Evolutionary conservation across 2,329 filamentous ascomycete species (phyloP).

Genomic region (Xylariaceae sp.): DNA sequence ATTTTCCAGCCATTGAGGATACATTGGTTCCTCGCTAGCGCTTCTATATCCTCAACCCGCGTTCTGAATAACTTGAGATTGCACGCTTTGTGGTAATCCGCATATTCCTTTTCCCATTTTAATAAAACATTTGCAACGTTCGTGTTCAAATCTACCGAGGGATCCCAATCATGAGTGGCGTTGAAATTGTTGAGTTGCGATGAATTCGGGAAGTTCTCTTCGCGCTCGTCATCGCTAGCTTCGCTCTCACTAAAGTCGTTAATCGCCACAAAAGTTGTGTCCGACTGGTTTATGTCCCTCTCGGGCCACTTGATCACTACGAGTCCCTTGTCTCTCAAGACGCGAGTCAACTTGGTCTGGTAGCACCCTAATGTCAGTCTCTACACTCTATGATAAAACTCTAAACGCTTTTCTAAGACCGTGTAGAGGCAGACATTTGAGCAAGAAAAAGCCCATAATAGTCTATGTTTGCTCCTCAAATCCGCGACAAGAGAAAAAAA

Average conservation of each 20-base stretch:
- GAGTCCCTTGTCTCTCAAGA: constrained; percentile 15
- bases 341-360: constrained; percentile 18
- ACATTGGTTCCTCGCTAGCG: neutral
- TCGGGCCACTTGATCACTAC: constrained; percentile 19
- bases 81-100: neutral
- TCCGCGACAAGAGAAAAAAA: too few relatives aligned
- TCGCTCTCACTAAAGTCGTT: constrained; percentile 28
- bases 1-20: neutral
- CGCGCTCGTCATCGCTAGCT: constrained; percentile 23
- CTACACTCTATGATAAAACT: neutral
- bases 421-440: too few relatives aligned
- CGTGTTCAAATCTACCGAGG: rapidly evolving
- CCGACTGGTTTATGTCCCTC: neutral
- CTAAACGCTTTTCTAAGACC: neutral
- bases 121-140: neutral
- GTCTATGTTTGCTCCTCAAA: too few relatives aligned
- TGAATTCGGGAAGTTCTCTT: constrained; percentile 5
- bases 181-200: neutral
- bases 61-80: constrained; percentile 12
- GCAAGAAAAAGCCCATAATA: too few relatives aligned
- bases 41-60: neutral
- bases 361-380: neutral
- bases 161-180: neutral
- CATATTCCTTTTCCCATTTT: constrained; percentile 2
- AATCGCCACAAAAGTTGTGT: neutral